Conservation (phyloP, 169 alveolate species). For the Plasmodium blacklocki region DNA sequence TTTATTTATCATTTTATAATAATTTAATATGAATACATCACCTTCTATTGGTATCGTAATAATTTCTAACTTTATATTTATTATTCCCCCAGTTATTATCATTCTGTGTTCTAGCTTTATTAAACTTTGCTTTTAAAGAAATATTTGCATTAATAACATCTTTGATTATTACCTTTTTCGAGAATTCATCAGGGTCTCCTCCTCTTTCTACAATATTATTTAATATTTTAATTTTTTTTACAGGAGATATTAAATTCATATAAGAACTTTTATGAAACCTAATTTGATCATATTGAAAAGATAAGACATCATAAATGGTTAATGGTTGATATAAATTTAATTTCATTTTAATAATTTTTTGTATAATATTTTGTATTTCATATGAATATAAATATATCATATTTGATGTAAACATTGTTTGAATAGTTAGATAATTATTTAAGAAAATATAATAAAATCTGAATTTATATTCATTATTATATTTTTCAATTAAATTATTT, state of each 20-base stretch:
- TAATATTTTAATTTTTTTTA: constrained; percentile 46
- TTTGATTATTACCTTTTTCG: constrained; percentile 34
- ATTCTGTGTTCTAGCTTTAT: constrained; percentile 18
- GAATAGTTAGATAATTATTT: constrained; percentile 51
- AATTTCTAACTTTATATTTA: constrained; percentile 45
- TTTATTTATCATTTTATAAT: too few relatives aligned
- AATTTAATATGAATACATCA: not conserved
- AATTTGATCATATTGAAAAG: constrained; percentile 46
- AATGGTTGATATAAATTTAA: constrained; percentile 24
- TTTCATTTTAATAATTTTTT: constrained; percentile 31
- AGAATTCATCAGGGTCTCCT: constrained; percentile 48
- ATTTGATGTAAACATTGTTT: constrained; percentile 48
- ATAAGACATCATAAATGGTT: constrained; percentile 44
- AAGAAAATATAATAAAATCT: constrained; percentile 53
- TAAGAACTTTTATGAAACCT: constrained; percentile 31
- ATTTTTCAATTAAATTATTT: constrained; percentile 20
- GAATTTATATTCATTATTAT: constrained; percentile 48
- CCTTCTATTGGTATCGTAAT: constrained; percentile 41
- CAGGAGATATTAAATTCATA: constrained; percentile 38
- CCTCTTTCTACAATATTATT: constrained; percentile 51
- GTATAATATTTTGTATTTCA: constrained; percentile 25
- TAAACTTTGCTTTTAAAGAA: constrained; percentile 36
- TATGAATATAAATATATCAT: constrained; percentile 30
- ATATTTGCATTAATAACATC: constrained; percentile 65
- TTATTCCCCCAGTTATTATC: constrained; percentile 5